Conservation (phyloP, 202 grass and related monocot genomes). For the Carex arenaria region DNA sequence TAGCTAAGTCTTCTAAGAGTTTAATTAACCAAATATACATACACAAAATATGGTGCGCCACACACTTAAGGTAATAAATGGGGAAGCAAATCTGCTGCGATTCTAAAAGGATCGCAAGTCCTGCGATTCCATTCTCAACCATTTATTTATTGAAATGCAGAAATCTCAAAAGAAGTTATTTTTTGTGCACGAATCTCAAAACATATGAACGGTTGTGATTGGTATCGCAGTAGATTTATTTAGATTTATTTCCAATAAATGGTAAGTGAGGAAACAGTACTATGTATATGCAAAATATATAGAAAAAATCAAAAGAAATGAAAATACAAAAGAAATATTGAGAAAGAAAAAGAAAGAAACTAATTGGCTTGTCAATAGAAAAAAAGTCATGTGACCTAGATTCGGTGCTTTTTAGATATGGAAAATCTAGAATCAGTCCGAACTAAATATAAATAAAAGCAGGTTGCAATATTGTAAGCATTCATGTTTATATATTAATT, state of each 20-base stretch:
- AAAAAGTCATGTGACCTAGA: neutral
- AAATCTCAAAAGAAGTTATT: too few species aligned
- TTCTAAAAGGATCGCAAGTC: too few species aligned
- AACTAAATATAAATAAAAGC: constrained; percentile 14
- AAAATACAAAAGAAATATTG: neutral
- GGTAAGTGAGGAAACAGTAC: neutral
- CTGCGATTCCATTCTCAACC: too few species aligned
- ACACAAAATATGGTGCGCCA: neutral
- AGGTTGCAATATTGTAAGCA: neutral
- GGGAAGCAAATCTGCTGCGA: too few species aligned
- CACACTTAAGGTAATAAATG: neutral
- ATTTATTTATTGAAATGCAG: too few species aligned
- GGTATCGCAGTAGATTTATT: too few species aligned
- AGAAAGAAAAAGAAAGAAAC: neutral
- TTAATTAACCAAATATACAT: neutral
- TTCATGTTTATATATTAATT: neutral
- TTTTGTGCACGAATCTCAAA: too few species aligned
- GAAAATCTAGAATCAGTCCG: neutral
- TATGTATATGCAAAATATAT: neutral
- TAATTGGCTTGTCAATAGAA: neutral
- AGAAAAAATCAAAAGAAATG: neutral
- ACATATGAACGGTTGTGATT: too few species aligned
- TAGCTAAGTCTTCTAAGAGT: neutral
- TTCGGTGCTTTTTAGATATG: neutral
- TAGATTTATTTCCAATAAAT: too few species aligned